These are phyloP conservation scores for Domatiomyces catenatus DNA, from an alignment of 2,329 filamentous ascomycete genomes.

Conservation along the genomic window DNA sequence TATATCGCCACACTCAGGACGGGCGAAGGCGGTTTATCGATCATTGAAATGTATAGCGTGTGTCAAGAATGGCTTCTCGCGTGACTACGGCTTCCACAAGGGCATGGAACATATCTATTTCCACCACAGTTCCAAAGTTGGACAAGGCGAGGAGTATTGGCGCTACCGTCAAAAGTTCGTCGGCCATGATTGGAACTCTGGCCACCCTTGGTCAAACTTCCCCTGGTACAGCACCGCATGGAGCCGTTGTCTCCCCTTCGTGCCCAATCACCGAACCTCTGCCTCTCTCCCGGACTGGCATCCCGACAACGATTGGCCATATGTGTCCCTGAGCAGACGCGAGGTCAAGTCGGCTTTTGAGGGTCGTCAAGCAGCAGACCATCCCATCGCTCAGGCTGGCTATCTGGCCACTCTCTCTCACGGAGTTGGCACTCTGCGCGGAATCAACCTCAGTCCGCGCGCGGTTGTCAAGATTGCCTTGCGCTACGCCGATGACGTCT, in stretches of 20 bases:
- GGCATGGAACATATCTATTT: constrained; percentile 20
- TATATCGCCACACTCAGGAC: constrained; percentile 4
- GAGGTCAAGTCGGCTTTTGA: constrained; percentile 13
- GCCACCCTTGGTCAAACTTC: constrained; percentile 6
- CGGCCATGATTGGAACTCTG: constrained; percentile 1
- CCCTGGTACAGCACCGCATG: constrained; percentile 20
- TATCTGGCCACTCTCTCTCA: constrained; percentile 16
- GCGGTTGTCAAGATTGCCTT: constrained; percentile 18
- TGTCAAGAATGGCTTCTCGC: not conserved
- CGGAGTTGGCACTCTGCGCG: constrained; percentile 13
- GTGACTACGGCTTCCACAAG: constrained; percentile 11
- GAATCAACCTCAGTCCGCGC: constrained; percentile 11
- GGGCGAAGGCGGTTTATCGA: constrained; percentile 11
- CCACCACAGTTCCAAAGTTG: constrained; percentile 15
- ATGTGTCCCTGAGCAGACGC: constrained; percentile 3
- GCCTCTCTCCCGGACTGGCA: constrained; percentile 17
- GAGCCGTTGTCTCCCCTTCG: constrained; percentile 21
- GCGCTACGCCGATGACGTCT: constrained; percentile 16
- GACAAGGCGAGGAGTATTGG: constrained; percentile 18
- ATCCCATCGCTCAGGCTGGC: constrained; percentile 6
- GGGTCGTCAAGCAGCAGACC: constrained; percentile 5
- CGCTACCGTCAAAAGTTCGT: constrained; percentile 9
- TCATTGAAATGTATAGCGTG: constrained; percentile 21
- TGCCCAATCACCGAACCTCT: constrained; percentile 18
- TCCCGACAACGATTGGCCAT: constrained; percentile 12